These are phyloP conservation scores for Aureobasidium sp. DNA, from an alignment of 2,329 filamentous ascomycete genomes.

Conservation along the genomic window DNA sequence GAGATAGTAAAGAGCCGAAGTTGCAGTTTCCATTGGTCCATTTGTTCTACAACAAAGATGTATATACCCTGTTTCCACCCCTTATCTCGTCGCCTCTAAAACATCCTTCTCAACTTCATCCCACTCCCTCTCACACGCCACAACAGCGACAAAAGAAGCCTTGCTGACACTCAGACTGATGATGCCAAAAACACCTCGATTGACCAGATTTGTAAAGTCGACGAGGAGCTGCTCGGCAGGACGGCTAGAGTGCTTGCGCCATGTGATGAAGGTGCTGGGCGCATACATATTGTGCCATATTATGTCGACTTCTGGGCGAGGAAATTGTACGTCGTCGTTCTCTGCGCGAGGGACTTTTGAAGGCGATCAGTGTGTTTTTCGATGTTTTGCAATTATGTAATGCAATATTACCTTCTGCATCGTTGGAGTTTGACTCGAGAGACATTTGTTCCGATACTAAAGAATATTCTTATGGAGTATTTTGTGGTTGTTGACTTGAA, in stretches of 20 bases:
- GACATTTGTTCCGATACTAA: not conserved
- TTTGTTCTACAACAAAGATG: not conserved
- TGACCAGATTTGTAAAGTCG: not conserved
- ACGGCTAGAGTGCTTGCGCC: not conserved
- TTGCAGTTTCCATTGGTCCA: too few relatives aligned
- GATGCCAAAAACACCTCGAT: not conserved
- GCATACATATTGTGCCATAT: constrained; percentile 6
- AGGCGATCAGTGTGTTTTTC: too few relatives aligned
- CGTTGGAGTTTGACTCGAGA: too few relatives aligned
- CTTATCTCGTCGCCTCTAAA: not conserved
- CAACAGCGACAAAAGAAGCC: not conserved
- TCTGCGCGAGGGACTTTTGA: too few relatives aligned
- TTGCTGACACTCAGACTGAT: not conserved
- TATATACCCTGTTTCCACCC: not conserved
- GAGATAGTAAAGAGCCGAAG: not conserved
- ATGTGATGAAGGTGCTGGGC: not conserved
- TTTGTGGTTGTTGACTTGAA: not conserved
- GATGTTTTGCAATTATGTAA: too few relatives aligned
- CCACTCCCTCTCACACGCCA: not conserved
- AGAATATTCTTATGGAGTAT: not conserved
- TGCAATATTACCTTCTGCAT: not conserved
- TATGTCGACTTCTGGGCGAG: not conserved
- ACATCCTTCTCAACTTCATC: not conserved
- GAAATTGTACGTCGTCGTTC: not conserved
- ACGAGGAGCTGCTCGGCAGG: not conserved